These are phyloP conservation scores for Aspergillus ustus DNA, from an alignment of 2,329 filamentous ascomycete species.

Conservation along the genomic window DNA sequence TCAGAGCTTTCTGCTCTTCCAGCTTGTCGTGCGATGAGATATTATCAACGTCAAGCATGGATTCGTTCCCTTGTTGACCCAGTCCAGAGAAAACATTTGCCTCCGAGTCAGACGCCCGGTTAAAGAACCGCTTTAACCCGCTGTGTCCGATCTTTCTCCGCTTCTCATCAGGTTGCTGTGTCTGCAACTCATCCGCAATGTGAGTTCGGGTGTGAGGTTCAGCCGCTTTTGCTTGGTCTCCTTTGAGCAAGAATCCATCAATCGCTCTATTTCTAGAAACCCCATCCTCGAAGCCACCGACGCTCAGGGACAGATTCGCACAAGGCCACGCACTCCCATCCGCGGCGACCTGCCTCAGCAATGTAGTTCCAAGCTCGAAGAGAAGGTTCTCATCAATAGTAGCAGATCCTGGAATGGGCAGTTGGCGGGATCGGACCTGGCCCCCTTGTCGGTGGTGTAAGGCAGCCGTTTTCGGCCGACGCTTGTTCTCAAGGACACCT, in stretches of 20 bases:
- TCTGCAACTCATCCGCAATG: slow-evolving; percentile 21
- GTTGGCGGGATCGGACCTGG: slow-evolving; percentile 75
- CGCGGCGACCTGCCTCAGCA: slow-evolving; percentile 76
- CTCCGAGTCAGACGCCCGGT: slow-evolving; percentile 39
- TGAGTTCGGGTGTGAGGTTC: slow-evolving; percentile 26
- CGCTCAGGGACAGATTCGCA: slow-evolving; percentile 83
- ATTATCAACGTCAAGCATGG: not conserved
- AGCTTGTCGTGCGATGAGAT: not conserved
- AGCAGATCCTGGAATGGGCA: slow-evolving; percentile 76
- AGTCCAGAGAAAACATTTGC: slow-evolving; percentile 17
- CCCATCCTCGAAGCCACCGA: slow-evolving; percentile 91
- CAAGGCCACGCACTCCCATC: slow-evolving; percentile 89
- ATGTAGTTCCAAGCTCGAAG: slow-evolving; percentile 74
- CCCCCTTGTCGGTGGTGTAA: slow-evolving; percentile 77
- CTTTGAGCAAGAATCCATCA: slow-evolving; percentile 77
- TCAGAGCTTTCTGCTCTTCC: not conserved
- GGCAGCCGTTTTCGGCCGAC: slow-evolving; percentile 83
- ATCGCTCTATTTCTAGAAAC: slow-evolving; percentile 84
- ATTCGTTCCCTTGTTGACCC: not conserved
- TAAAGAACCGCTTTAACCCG: slow-evolving; percentile 64
- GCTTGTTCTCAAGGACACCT: slow-evolving; percentile 82
- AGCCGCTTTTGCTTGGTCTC: slow-evolving; percentile 59
- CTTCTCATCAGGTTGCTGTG: slow-evolving; percentile 40
- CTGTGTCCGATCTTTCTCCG: slow-evolving; percentile 53
- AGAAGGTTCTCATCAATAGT: slow-evolving; percentile 72